phyloP scores from a whole-genome alignment of 257 asterid species.

The Solanum verrucosum region DNA sequence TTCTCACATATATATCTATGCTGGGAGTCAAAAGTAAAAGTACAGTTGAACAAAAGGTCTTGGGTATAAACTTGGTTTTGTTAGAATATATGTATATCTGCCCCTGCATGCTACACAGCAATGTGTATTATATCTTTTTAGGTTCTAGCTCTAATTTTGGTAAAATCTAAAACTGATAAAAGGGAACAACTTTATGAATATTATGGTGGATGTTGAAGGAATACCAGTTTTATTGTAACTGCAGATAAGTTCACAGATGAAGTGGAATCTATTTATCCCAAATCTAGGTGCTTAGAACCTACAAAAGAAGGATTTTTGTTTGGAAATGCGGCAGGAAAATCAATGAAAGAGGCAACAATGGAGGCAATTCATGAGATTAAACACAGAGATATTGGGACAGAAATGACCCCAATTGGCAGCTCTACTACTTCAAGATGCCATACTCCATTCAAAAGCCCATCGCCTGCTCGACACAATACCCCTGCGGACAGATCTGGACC shows the following conservation, averaged over 20 bases:
- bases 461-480: constrained; percentile 87
- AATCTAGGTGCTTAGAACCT: constrained; percentile 47
- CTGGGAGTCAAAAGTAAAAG: not conserved
- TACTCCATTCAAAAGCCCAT: constrained; percentile 65
- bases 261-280: constrained; percentile 25
- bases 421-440: constrained; percentile 91
- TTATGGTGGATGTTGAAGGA: not conserved
- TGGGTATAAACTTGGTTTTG: not conserved
- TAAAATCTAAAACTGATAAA: not conserved
- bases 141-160: not conserved
- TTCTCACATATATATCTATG: not conserved
- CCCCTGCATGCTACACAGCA: not conserved
- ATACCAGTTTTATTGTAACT: constrained; percentile 6
- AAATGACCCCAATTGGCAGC: constrained; percentile 96
- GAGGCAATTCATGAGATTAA: constrained; percentile 31
- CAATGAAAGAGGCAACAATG: constrained; percentile 17
- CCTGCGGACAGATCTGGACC: constrained; percentile 87
- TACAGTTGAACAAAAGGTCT: not conserved
- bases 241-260: constrained; percentile 82
- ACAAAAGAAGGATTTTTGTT: constrained; percentile 65
- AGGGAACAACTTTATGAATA: not conserved
- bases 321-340: constrained; percentile 21
- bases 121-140: not conserved
- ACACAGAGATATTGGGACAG: constrained; percentile 88
- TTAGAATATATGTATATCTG: not conserved